Evolutionary conservation across 768 basidiomycete species (phyloP), one percentile per base, ranked within the genome.

Genomic region (Macrocybe gigantea): DNA sequence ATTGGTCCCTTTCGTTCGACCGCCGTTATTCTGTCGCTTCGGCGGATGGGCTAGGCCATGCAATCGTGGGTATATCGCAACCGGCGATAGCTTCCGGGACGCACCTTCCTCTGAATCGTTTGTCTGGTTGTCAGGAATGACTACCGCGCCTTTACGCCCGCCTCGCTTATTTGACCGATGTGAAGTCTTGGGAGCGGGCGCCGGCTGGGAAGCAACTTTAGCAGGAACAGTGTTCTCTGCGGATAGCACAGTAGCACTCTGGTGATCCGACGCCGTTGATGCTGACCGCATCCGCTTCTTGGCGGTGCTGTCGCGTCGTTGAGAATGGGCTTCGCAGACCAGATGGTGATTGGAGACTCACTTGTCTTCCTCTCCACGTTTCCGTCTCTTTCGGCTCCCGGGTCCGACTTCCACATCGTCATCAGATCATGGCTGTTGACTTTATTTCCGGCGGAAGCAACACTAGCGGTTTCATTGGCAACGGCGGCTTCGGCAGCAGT

Each of bases 201-300:
- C 60, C 9, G 66, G 56, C 12, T 41, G 22, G 6, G 66, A 22
- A 22, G 22, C 22, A 22, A 22, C 48, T 15, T 55, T 69, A n/a
- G 59, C 49, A 1, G 55, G 44, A 4, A 56, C 45, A 56, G 67
- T 69, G 38, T 58, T 56, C 33, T 61, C 49, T 45, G 52, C 47
- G 55, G 69, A 69, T 1, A 75, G 63, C 36, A 62, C 63, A 13
- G 64, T 61, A 35, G 72, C 64, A 39, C 59, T 66, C 48, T 71
- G 69, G 30, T 66, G 75, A 60, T 89, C 83, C 36, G 88, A 89
- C 5, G 72, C 70, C 35, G 75, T 81, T 30, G 88, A 90, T 41
- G 80, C 77, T 38, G 88, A 91, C 66, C 88, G 74, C 31, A 83
- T 85, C 38, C 86, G 81, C 66, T 90, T 90, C 64, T 81, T 80